A percentile compares a stretch with the other conserved stretches of the same genome.
Evolutionary conservation across 139 green algal genomes (phyloP).

Genomic region (Dunaliella sp.): DNA sequence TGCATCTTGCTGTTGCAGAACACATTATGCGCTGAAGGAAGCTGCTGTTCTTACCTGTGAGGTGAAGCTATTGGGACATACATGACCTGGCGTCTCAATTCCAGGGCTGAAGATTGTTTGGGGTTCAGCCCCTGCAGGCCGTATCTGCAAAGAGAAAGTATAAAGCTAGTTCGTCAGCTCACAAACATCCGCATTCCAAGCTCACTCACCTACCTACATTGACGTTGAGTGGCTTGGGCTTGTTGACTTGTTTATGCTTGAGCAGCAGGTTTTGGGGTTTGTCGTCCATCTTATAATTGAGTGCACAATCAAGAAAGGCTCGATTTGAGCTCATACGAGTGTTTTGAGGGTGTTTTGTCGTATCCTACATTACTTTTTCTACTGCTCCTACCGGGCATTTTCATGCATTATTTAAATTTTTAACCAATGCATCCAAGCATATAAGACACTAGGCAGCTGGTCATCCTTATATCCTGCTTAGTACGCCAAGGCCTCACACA

Average conservation of each 20-base stretch:
- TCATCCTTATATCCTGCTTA: neutral
- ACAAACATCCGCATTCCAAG: neutral
- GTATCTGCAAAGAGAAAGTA: neutral
- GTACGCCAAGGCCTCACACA: neutral
- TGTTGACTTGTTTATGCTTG: neutral
- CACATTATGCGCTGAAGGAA: no score
- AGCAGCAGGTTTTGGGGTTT: neutral
- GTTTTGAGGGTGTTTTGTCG: neutral
- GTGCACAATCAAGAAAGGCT: no score
- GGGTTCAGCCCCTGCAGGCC: no score
- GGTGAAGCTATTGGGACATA: no score
- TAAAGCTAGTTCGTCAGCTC: neutral
- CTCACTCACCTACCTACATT: neutral
- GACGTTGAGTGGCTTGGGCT: neutral
- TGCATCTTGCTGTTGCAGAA: no score
- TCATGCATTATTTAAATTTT: neutral
- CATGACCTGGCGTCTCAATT: neutral
- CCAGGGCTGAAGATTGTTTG: slow-evolving; percentile 3
- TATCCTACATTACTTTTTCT: neutral
- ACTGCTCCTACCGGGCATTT: neutral
- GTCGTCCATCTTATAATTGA: neutral
- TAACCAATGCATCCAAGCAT: neutral
- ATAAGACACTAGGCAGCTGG: neutral
- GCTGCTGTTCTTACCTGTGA: no score
- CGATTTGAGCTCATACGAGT: no score